Evolutionary conservation across 805 yeast species (phyloP).

Genomic region (Kuraishia ogatae): DNA sequence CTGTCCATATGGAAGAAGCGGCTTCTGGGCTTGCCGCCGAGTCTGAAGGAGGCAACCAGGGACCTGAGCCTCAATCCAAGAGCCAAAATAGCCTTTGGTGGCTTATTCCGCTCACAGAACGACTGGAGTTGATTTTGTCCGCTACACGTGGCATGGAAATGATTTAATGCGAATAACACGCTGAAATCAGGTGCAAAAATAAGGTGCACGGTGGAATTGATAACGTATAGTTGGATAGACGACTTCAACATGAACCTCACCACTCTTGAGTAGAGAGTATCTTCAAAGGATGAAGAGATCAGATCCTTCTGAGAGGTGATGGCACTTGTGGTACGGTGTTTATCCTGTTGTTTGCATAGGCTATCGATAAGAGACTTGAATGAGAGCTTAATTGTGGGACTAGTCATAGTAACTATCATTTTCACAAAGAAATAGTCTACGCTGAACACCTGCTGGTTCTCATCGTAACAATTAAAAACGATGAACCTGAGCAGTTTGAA

Average conservation of each 20-base stretch:
- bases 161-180: background rate
- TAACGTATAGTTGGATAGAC: background rate
- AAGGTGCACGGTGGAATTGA: background rate
- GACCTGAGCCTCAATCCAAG: background rate
- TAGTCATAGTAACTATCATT: background rate
- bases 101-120: background rate
- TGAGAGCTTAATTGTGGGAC: background rate
- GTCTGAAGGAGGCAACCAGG: background rate
- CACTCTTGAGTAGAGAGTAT: background rate
- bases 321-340: background rate
- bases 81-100: background rate
- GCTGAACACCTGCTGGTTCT: background rate
- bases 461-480: background rate
- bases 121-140: background rate
- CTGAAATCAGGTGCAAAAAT: background rate
- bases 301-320: background rate
- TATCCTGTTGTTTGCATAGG: background rate
- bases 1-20: background rate
- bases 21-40: background rate
- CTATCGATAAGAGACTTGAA: background rate
- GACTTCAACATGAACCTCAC: background rate
- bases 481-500: background rate
- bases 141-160: background rate
- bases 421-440: background rate
- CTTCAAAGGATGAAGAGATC: background rate